Conservation (phyloP, 495 filamentous ascomycete genomes). For the Penicillium malachiteum region DNA sequence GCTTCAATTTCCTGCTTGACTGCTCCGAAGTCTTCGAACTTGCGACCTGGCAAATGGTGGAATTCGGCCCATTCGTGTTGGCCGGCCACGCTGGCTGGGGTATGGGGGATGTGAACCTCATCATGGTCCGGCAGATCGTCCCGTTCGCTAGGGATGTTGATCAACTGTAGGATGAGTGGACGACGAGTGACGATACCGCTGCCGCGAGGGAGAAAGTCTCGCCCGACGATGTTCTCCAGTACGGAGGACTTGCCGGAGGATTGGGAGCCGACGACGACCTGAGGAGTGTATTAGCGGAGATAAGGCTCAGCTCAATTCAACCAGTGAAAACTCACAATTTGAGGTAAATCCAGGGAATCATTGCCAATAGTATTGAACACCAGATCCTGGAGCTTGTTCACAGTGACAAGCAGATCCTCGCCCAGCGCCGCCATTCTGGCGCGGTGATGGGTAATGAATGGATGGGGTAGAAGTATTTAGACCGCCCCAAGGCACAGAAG, state of each 20-base stretch:
- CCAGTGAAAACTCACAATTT: conserved; percentile 74
- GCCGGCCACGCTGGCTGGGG: conserved; percentile 64
- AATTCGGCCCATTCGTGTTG: conserved; percentile 96
- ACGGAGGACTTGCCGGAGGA: conserved; percentile 99
- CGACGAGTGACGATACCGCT: conserved; percentile 94
- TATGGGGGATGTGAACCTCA: conserved; percentile 66
- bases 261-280: conserved; percentile 99
- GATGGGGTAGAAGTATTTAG: conserved; percentile 1
- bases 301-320: conserved; percentile 8
- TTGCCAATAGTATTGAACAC: conserved; percentile 99
- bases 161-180: conserved; percentile 94
- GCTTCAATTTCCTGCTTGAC: conserved; percentile 98
- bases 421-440: conserved; percentile 68
- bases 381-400: conserved; percentile 96
- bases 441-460: not conserved
- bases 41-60: conserved; percentile 84
- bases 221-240: conserved; percentile 96
- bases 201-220: conserved; percentile 94
- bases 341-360: conserved; percentile 94
- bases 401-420: conserved; percentile 86
- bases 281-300: no score
- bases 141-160: conserved; percentile 88
- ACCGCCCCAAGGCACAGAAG: conserved; percentile 1
- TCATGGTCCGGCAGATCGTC: conserved; percentile 63
- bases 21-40: conserved; percentile 86